Evolutionary conservation across 805 yeast species (phyloP).

Genomic region (Barnettozyma populi): DNA sequence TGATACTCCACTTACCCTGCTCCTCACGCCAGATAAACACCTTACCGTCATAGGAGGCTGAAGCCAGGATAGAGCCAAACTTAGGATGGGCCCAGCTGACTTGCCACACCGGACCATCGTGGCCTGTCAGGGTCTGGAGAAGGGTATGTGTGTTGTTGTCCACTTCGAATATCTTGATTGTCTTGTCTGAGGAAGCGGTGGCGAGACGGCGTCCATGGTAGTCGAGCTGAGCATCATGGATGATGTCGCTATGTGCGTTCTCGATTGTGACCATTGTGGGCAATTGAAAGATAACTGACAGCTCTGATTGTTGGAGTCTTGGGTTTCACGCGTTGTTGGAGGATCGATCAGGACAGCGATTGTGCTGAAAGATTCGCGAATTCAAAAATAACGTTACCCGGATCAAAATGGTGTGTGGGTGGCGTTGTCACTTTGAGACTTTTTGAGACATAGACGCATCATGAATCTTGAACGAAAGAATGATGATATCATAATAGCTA

Average conservation of each 20-base stretch:
- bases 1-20: constrained; percentile 78
- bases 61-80: constrained; percentile 90
- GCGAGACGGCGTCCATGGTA: constrained; percentile 95
- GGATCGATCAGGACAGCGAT: not conserved
- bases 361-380: not conserved
- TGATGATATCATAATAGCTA: too few relatives aligned
- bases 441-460: too few relatives aligned
- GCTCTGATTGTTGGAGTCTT: not conserved
- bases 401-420: not conserved
- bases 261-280: constrained; percentile 64
- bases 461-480: too few relatives aligned
- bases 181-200: constrained; percentile 92
- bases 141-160: constrained; percentile 80
- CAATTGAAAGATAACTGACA: not conserved
- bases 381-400: not conserved
- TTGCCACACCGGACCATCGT: constrained; percentile 99
- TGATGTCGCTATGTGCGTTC: constrained; percentile 87
- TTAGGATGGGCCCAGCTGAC: constrained; percentile 99
- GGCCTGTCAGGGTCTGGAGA: constrained; percentile 82
- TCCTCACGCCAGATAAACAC: constrained; percentile 95
- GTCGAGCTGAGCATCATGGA: constrained; percentile 95
- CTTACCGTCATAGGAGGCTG: constrained; percentile 93
- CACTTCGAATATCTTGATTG: constrained; percentile 90
- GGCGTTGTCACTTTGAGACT: too few relatives aligned
- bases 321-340: not conserved